Evolutionary conservation across 2,329 filamentous ascomycete species (phyloP).

Genomic region (Fusarium gaditjirri): DNA sequence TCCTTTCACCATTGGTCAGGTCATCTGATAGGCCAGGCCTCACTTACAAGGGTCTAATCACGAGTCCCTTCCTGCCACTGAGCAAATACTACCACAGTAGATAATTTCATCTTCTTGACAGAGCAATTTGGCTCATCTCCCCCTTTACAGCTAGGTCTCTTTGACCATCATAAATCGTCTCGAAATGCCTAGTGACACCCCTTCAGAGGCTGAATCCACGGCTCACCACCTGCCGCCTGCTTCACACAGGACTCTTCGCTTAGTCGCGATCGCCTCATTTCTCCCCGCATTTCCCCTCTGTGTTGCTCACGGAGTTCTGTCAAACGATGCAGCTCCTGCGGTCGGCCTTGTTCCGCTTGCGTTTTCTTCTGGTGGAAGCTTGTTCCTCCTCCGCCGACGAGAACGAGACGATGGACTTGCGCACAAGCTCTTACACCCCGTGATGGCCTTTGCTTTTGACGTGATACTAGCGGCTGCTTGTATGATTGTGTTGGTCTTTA

Average conservation of each 20-base stretch:
- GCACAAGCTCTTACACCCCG: conserved; percentile 39
- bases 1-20: conserved; percentile 12
- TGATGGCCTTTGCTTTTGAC: conserved; percentile 53
- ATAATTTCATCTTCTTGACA: not conserved
- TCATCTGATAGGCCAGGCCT: conserved; percentile 31
- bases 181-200: conserved; percentile 30
- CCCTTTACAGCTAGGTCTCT: not conserved
- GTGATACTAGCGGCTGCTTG: conserved; percentile 50
- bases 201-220: conserved; percentile 22
- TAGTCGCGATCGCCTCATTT: conserved; percentile 50
- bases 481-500: conserved; percentile 55
- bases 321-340: conserved; percentile 49
- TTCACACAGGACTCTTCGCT: conserved; percentile 47
- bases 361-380: conserved; percentile 48
- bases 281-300: conserved; percentile 54
- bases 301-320: conserved; percentile 52
- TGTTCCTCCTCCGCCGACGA: conserved; percentile 39
- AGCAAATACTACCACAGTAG: not conserved
- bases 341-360: conserved; percentile 54
- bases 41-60: conserved; percentile 37
- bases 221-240: conserved; percentile 17
- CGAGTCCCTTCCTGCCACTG: conserved; percentile 21
- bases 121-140: not conserved
- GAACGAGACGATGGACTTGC: not conserved
- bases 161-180: not conserved